Percentiles rank a stretch among this genome's conserved stretches.
These are phyloP conservation scores for Xylaria sp. DNA, from an alignment of 2,329 filamentous ascomycete genomes.

Conservation along the genomic window DNA sequence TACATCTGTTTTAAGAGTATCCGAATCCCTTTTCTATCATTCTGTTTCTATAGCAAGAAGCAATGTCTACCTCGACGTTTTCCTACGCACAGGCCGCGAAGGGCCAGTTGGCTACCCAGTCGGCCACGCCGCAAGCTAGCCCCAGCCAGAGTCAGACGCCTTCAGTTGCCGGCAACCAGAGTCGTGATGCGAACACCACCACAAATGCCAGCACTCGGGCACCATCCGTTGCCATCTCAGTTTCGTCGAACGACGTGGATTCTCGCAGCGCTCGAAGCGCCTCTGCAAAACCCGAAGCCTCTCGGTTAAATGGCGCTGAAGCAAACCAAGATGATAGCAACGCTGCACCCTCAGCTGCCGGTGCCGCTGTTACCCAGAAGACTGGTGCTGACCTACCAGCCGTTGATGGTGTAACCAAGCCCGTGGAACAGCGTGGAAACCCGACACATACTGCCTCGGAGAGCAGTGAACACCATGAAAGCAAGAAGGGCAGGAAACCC, in stretches of 20 bases:
- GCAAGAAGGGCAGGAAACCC: constrained; percentile 55
- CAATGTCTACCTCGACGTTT: constrained; percentile 59
- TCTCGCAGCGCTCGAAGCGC: constrained; percentile 24
- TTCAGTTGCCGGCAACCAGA: constrained; percentile 31
- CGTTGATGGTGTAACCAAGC: constrained; percentile 28
- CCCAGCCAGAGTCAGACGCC: constrained; percentile 30
- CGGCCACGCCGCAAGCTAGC: constrained; percentile 28
- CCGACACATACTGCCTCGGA: constrained; percentile 59
- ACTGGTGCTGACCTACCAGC: constrained; percentile 20
- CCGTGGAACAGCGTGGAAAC: constrained; percentile 47
- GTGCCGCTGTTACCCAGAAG: constrained; percentile 16
- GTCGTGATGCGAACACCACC: constrained; percentile 31
- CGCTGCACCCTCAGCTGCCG: constrained; percentile 12
- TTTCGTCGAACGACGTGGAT: constrained; percentile 35
- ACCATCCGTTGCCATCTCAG: constrained; percentile 34
- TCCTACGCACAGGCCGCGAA: constrained; percentile 96
- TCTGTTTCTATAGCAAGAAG: constrained; percentile 20
- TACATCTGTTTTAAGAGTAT: constrained; percentile 13
- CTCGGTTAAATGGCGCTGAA: constrained; percentile 18
- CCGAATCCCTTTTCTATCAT: constrained; percentile 6
- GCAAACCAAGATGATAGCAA: constrained; percentile 20
- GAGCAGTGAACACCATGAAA: constrained; percentile 61
- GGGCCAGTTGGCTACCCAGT: constrained; percentile 52
- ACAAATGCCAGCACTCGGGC: constrained; percentile 32
- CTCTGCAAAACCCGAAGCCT: constrained; percentile 26